phyloP scores from a whole-genome alignment of 306 rosid species.

The Cicer cuneatum region DNA sequence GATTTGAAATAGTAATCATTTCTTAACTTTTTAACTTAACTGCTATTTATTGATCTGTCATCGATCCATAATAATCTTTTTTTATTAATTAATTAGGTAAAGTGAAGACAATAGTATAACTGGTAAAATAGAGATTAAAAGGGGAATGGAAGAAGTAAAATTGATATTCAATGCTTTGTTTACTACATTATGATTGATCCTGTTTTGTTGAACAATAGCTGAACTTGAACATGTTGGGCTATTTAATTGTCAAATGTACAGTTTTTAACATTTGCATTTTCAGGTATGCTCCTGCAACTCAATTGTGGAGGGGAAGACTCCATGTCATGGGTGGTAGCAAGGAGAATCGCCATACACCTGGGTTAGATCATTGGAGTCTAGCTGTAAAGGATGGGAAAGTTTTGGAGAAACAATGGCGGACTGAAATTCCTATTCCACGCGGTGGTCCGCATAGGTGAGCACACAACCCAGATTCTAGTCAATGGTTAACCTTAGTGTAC shows the following conservation, averaged over 20 bases:
- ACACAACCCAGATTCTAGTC: constrained; percentile 24
- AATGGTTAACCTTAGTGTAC: constrained; percentile 35
- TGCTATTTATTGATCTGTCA: not conserved
- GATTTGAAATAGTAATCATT: not conserved
- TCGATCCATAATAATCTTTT: not conserved
- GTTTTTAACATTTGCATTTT: constrained; percentile 28
- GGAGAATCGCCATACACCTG: constrained; percentile 92
- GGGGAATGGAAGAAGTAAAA: not conserved
- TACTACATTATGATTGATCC: constrained; percentile 8
- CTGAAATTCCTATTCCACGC: constrained; percentile 83
- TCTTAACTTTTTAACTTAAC: no score
- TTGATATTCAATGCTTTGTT: constrained; percentile 18
- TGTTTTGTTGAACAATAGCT: constrained; percentile 10
- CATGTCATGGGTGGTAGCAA: constrained; percentile 98
- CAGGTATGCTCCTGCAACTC: constrained; percentile 94
- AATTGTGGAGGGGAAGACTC: constrained; percentile 88
- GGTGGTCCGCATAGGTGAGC: constrained; percentile 96
- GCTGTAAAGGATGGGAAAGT: constrained; percentile 80
- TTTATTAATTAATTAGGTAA: not conserved
- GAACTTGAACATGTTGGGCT: constrained; percentile 9
- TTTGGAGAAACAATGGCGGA: constrained; percentile 72
- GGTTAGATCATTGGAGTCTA: constrained; percentile 87
- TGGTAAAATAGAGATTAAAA: not conserved
- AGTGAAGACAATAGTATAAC: not conserved
- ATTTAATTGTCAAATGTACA: constrained; percentile 31